Conservation (phyloP, 2,329 filamentous ascomycete species). For the Sporothrix mexicana region DNA sequence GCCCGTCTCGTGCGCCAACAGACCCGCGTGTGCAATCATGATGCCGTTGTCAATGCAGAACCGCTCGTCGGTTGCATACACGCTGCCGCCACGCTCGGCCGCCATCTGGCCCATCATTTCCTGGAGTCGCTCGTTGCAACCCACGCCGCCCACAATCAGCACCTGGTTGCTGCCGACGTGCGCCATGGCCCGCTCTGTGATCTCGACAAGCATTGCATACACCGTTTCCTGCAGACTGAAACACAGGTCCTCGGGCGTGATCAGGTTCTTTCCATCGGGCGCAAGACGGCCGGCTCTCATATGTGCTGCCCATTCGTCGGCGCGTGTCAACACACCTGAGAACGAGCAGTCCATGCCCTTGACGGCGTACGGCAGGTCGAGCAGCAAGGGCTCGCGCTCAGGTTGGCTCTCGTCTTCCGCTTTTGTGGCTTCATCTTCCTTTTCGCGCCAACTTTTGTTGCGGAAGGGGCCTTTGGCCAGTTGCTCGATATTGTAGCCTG, state of each 20-base stretch:
- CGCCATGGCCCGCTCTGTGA: conserved; percentile 97
- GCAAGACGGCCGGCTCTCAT: conserved; percentile 56
- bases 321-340: conserved; percentile 83
- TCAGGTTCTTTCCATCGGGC: conserved; percentile 64
- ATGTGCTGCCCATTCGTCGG: conserved; percentile 78
- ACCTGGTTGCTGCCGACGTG: conserved; percentile 92
- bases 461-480: conserved; percentile 63
- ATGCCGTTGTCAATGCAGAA: conserved; percentile 99
- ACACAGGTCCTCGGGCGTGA: conserved; percentile 85
- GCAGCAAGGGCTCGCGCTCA: conserved; percentile 69
- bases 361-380: conserved; percentile 93
- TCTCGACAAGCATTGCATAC: conserved; percentile 97
- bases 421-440: background rate
- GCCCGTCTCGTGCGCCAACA: conserved; percentile 83
- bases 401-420: conserved; percentile 1
- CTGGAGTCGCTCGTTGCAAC: conserved; percentile 91
- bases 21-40: conserved; percentile 97
- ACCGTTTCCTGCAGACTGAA: conserved; percentile 96
- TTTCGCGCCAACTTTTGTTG: conserved; percentile 6
- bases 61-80: conserved; percentile 93
- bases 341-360: conserved; percentile 99
- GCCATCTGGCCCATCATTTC: conserved; percentile 99
- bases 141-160: conserved; percentile 92
- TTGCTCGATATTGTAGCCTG: conserved; percentile 98
- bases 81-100: conserved; percentile 80